Evolutionary conservation across 495 filamentous ascomycete species (phyloP).

Genomic region (Hypoxylon trugodes): DNA sequence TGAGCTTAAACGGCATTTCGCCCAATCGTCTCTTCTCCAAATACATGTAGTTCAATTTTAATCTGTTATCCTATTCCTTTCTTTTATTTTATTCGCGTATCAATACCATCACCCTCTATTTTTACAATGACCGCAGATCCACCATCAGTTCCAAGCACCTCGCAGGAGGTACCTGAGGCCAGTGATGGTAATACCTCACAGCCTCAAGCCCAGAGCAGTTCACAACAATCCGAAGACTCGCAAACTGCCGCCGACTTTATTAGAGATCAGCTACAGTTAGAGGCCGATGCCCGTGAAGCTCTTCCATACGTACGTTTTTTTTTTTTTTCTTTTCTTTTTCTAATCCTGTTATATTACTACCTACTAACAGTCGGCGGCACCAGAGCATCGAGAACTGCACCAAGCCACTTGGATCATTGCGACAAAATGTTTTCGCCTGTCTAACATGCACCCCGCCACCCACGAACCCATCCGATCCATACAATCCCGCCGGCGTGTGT

Average conservation of each 20-base stretch:
- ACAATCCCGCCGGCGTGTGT: constrained; percentile 84
- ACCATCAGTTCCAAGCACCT: constrained; percentile 29
- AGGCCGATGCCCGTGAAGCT: constrained; percentile 92
- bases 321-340: too few relatives aligned
- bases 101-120: not conserved
- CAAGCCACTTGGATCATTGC: constrained; percentile 81
- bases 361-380: constrained; percentile 16
- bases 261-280: constrained; percentile 85
- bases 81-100: not conserved
- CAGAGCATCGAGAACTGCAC: constrained; percentile 94
- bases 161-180: constrained; percentile 31
- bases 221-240: constrained; percentile 72
- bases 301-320: constrained; percentile 79
- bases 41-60: not conserved
- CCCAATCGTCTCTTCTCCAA: not conserved
- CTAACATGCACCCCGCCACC: constrained; percentile 91
- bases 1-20: not conserved
- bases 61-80: too few relatives aligned
- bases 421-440: constrained; percentile 88
- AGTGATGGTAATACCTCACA: constrained; percentile 28
- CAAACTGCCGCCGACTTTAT: constrained; percentile 96
- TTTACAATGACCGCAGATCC: constrained; percentile 40
- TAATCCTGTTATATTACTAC: not conserved
- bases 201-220: constrained; percentile 64
- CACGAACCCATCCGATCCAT: constrained; percentile 64